A percentile compares a stretch with the other conserved stretches of the same genome.
These are phyloP conservation scores for Naganishia randhawae DNA, from an alignment of 768 basidiomycete species.

Conservation along the genomic window DNA sequence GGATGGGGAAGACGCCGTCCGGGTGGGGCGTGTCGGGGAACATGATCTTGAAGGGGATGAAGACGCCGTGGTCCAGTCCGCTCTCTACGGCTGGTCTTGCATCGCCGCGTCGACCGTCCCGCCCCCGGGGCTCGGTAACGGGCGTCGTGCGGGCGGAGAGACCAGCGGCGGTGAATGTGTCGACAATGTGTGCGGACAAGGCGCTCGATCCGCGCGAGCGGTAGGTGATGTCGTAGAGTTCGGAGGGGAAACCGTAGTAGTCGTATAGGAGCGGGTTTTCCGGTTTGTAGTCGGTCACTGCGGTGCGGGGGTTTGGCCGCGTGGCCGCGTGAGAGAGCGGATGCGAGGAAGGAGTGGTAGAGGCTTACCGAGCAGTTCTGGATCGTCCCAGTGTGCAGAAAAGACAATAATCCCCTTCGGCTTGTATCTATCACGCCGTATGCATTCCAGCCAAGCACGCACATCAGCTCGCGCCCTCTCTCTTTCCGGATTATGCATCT, in stretches of 20 bases:
- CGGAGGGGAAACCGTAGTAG: conserved; percentile 63
- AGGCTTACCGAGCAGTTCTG: conserved; percentile 59
- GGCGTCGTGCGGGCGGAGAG: conserved; percentile 57
- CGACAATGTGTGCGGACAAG: conserved; percentile 61
- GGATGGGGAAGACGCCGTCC: conserved; percentile 60
- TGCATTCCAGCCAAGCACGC: too few relatives aligned
- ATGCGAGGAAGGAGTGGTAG: neutral
- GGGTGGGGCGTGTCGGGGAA: conserved; percentile 55
- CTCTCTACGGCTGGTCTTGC: conserved; percentile 52
- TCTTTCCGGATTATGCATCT: too few relatives aligned
- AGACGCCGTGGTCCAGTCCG: conserved; percentile 74
- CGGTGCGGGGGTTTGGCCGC: neutral
- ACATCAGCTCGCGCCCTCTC: neutral
- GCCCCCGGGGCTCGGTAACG: conserved; percentile 59
- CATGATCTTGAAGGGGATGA: conserved; percentile 74
- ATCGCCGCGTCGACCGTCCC: conserved; percentile 63
- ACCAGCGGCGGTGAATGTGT: conserved; percentile 62
- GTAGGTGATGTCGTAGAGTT: conserved; percentile 62
- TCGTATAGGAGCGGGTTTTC: conserved; percentile 72
- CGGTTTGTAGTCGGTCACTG: conserved; percentile 73
- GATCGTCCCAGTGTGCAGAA: conserved; percentile 73
- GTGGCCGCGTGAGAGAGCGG: neutral
- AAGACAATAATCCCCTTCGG: conserved; percentile 77
- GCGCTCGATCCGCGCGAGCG: conserved; percentile 62
- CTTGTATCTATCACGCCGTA: conserved; percentile 61